Percentiles rank a stretch among this genome's conserved stretches.
Conservation (phyloP, 2,329 filamentous ascomycete genomes). For the Aspergillus texensis region DNA sequence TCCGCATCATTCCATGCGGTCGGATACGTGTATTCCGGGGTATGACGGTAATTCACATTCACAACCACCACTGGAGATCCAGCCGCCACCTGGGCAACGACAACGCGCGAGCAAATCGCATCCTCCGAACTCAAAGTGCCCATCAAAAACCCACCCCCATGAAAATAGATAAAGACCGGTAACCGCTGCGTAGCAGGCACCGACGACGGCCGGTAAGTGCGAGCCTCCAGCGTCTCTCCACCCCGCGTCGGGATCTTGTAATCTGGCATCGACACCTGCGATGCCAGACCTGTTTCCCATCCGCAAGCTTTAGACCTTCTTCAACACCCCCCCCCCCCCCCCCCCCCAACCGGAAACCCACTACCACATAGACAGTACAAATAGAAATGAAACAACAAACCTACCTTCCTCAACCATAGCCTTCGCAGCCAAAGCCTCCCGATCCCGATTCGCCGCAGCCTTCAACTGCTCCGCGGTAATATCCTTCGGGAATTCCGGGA, state of each 20-base stretch:
- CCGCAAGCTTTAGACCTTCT: not conserved
- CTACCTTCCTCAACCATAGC: constrained; percentile 34
- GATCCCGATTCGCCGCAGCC: constrained; percentile 31
- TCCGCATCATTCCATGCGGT: constrained; percentile 56
- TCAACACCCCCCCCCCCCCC: too few species aligned
- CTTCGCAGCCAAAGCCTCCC: constrained; percentile 37
- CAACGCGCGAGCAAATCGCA: constrained; percentile 53
- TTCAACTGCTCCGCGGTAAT: constrained; percentile 29
- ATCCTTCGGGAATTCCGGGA: constrained; percentile 29
- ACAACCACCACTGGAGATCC: constrained; percentile 47
- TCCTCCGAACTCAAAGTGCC: constrained; percentile 59
- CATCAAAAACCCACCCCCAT: constrained; percentile 61
- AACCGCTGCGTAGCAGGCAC: constrained; percentile 35
- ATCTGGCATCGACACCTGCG: constrained; percentile 40
- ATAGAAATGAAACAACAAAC: constrained; percentile 10
- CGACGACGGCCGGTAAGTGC: constrained; percentile 50
- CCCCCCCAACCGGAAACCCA: not conserved
- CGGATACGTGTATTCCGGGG: constrained; percentile 57
- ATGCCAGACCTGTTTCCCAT: constrained; percentile 16
- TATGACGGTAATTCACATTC: constrained; percentile 63
- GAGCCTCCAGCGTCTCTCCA: constrained; percentile 47
- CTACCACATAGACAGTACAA: not conserved
- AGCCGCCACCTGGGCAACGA: constrained; percentile 33
- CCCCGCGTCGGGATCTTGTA: constrained; percentile 49
- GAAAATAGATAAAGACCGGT: constrained; percentile 56